A percentile compares a stretch with the other conserved stretches of the same genome.
phyloP scores from a whole-genome alignment of 2,329 filamentous ascomycete genomes.

The Diplodia corticola region DNA sequence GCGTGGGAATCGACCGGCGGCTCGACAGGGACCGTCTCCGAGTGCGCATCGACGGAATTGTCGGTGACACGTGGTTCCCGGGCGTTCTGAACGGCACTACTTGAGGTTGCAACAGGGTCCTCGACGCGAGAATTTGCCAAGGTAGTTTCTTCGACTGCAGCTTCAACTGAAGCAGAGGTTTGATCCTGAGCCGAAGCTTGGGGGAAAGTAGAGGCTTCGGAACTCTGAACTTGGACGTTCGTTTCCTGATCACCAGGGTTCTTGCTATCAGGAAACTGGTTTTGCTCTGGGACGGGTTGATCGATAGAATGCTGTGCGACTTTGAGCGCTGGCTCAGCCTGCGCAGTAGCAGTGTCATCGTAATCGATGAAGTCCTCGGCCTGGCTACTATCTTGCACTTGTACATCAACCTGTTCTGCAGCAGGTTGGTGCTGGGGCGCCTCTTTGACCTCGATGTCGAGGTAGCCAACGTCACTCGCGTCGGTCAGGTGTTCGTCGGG shows the following conservation, averaged over 20 bases:
- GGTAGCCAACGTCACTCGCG: constrained; percentile 23
- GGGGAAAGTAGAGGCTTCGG: background rate
- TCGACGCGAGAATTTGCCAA: background rate
- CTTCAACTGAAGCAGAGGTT: background rate
- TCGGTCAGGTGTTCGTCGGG: constrained; percentile 27
- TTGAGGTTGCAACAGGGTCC: background rate
- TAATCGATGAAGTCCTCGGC: constrained; percentile 23
- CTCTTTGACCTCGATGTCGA: constrained; percentile 22
- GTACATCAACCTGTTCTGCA: constrained; percentile 9
- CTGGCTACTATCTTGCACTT: constrained; percentile 27
- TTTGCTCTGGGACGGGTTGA: background rate
- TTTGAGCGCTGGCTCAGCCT: background rate
- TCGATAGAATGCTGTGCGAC: background rate
- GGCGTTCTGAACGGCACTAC: background rate
- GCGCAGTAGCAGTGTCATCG: constrained; percentile 18
- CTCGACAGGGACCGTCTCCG: background rate
- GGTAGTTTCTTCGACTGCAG: background rate
- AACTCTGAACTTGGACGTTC: background rate
- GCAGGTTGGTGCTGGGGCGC: background rate
- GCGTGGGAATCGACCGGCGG: background rate
- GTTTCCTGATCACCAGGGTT: background rate
- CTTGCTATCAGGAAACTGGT: background rate
- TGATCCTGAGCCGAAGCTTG: background rate
- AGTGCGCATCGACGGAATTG: background rate
- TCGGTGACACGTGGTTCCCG: background rate